Evolutionary conservation across 176 grass and related monocot species (phyloP).

Genomic region (Olyra latifolia): DNA sequence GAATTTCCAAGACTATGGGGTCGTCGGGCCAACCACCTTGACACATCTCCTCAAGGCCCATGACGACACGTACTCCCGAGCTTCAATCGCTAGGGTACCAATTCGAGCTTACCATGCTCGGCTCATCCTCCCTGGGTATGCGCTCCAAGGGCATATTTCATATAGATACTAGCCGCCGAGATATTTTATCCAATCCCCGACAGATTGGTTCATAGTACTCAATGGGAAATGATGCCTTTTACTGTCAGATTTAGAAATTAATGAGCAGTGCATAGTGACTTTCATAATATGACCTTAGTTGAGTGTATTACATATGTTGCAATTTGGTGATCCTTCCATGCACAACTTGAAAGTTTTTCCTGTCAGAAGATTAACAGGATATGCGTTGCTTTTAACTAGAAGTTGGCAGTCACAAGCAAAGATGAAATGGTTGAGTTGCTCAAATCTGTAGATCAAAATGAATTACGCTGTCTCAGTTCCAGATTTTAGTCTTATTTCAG

Average conservation of each 20-base stretch:
- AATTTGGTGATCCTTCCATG: neutral
- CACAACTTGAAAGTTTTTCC: neutral
- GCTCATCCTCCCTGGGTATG: no score
- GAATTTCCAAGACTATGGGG: no score
- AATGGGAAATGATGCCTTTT: neutral
- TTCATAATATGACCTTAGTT: neutral
- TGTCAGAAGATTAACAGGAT: neutral
- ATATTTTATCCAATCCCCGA: no score
- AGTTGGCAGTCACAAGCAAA: neutral
- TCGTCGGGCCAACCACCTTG: no score
- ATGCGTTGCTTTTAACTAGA: neutral
- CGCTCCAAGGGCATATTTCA: no score
- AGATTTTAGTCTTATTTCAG: neutral
- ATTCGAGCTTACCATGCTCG: no score
- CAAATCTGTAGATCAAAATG: neutral
- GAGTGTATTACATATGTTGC: neutral
- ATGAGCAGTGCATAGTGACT: neutral
- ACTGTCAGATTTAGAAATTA: neutral
- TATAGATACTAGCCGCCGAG: no score
- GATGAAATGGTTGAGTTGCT: neutral
- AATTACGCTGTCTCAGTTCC: neutral
- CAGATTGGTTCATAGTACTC: neutral
- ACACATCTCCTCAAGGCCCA: no score
- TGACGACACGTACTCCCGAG: no score
- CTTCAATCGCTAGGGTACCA: no score